Conservation (phyloP, 2,329 filamentous ascomycete genomes). For the Penicillium sp. region DNA sequence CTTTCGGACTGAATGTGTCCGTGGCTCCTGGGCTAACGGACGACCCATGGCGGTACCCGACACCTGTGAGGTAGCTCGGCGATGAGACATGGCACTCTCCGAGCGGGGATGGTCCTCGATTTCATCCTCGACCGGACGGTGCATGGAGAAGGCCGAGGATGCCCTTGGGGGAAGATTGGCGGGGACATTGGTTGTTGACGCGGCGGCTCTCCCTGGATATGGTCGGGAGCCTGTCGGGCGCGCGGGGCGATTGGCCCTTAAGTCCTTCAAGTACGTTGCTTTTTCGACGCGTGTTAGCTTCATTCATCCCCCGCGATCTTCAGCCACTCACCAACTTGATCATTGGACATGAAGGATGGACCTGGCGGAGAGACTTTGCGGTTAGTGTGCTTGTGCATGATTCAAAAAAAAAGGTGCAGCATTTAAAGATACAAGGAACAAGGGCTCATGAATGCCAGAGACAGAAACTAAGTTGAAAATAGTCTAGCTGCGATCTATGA, state of each 20-base stretch:
- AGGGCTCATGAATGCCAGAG: background rate
- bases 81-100: conserved; percentile 44
- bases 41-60: conserved; percentile 35
- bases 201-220: conserved; percentile 52
- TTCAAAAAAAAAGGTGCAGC: conserved; percentile 15
- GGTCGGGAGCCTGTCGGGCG: conserved; percentile 64
- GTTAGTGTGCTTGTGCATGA: conserved; percentile 43
- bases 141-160: conserved; percentile 46
- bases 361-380: conserved; percentile 50
- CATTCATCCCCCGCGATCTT: background rate
- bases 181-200: conserved; percentile 25
- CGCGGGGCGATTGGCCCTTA: conserved; percentile 58
- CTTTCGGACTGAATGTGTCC: conserved; percentile 32
- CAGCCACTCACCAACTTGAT: conserved; percentile 47
- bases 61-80: conserved; percentile 33
- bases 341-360: conserved; percentile 48
- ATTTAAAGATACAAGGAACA: conserved; percentile 1
- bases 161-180: conserved; percentile 42
- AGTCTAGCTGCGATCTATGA: conserved; percentile 12
- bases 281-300: conserved; percentile 18
- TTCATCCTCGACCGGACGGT: conserved; percentile 22
- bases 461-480: conserved; percentile 10
- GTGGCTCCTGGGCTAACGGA: conserved; percentile 42
- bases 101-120: conserved; percentile 36
- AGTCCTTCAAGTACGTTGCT: conserved; percentile 62